Conservation (phyloP, 1,139 yeast species). For the Groenewaldozyma sp. region DNA sequence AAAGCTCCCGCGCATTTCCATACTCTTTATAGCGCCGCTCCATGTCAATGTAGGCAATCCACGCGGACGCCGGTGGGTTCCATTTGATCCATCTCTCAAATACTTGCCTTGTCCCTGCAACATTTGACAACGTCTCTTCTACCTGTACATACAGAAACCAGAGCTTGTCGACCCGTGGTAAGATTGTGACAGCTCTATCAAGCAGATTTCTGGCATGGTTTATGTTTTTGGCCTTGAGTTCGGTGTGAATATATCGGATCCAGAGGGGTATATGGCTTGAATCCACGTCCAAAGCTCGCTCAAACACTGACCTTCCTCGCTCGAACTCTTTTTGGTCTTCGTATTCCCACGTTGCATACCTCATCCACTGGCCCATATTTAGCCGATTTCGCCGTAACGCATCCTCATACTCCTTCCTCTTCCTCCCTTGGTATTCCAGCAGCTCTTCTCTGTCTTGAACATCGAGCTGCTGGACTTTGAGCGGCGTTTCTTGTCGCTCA, state of each 20-base stretch:
- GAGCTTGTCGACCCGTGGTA: constrained; percentile 75
- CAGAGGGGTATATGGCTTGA: constrained; percentile 71
- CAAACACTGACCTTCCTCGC: constrained; percentile 79
- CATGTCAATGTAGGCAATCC: constrained; percentile 68
- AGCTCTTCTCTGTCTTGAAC: constrained; percentile 77
- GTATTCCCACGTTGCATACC: constrained; percentile 84
- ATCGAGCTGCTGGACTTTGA: constrained; percentile 36
- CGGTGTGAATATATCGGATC: constrained; percentile 76
- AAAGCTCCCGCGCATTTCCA: constrained; percentile 49
- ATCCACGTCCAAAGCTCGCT: constrained; percentile 76
- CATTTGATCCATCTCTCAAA: constrained; percentile 78
- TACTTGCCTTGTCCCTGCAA: constrained; percentile 51
- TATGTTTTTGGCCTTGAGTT: constrained; percentile 59
- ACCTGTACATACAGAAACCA: constrained; percentile 74
- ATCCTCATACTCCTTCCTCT: constrained; percentile 75
- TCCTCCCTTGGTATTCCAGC: constrained; percentile 62
- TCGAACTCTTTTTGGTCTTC: constrained; percentile 68
- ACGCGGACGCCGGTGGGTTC: constrained; percentile 47
- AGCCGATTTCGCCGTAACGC: constrained; percentile 75
- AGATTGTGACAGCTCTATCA: constrained; percentile 62
- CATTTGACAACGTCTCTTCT: constrained; percentile 69
- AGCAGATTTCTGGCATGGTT: constrained; percentile 85
- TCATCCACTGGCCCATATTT: constrained; percentile 81
- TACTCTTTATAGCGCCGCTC: constrained; percentile 59
- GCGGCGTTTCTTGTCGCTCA: constrained; percentile 37